These are phyloP conservation scores for Phytophthora cactorum DNA, from an alignment of 352 stramenopile genomes.

Conservation along the genomic window DNA sequence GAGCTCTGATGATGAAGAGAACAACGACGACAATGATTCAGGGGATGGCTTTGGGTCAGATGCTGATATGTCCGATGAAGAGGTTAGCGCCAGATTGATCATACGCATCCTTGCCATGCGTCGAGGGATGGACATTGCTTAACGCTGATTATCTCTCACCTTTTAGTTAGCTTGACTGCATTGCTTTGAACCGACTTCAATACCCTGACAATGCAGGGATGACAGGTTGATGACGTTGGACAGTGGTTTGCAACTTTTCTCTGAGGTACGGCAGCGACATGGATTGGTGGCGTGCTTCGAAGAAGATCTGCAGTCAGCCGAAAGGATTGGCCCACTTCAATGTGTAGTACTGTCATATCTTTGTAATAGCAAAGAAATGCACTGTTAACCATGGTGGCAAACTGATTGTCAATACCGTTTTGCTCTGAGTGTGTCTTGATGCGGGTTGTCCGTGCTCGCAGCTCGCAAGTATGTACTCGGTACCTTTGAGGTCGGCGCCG, in stretches of 20 bases:
- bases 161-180: background rate
- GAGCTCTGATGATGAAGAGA: conserved; percentile 32
- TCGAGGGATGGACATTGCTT: conserved; percentile 25
- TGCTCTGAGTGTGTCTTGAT: too few species aligned
- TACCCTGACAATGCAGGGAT: too few species aligned
- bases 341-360: background rate
- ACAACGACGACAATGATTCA: conserved; percentile 14
- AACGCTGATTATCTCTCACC: conserved; percentile 1
- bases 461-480: background rate
- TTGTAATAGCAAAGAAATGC: conserved; percentile 17
- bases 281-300: conserved; percentile 10
- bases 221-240: too few species aligned
- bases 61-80: conserved; percentile 31
- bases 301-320: conserved; percentile 1
- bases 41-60: conserved; percentile 22
- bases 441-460: too few species aligned
- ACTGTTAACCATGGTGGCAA: conserved; percentile 8
- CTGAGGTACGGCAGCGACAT: too few species aligned
- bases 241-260: too few species aligned
- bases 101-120: conserved; percentile 37
- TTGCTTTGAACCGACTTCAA: too few species aligned
- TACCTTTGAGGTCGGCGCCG: background rate
- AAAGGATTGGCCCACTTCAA: conserved; percentile 9
- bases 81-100: conserved; percentile 36
- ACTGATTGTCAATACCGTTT: background rate